Base-by-base conservation (phyloP, 2,329 filamentous ascomycete species). In the Curvularia sp. region DNA sequence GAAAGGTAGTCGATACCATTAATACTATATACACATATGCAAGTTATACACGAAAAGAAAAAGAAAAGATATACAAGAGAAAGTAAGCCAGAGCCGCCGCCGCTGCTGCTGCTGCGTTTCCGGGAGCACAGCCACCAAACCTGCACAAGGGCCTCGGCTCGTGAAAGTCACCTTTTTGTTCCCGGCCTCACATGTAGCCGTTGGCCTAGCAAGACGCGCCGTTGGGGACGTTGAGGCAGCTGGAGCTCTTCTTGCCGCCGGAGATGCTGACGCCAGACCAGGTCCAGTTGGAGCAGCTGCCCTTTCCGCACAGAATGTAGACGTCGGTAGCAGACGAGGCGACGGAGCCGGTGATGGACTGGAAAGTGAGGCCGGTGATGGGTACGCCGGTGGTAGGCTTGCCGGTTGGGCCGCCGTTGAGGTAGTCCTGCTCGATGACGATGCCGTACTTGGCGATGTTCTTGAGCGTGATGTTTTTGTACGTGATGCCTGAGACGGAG, bases 241-340 rank as follows among this genome's bases (percentile, higher is more conserved):
- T 30, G 9, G 47, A 8, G 47, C 34, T 39, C 23, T 49, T 49
- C 34, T 39, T 28, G 30, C 81, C 81, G 25, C 75, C 74, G 27
- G 74, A 72, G 42, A 76, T 51, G 32, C 34, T 59, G 59, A 83
- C 80, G 39, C 76, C 79, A 3, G 72, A 76, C 83, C 84, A 87
- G 13, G 79, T 82, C 83, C 85, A 88, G 74, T 80, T 77, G 5
- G 77, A 79, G 75, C 83, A 85, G 60, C 78, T 78, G 30, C 81
- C 83, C 39, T 70, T 75, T n/a, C 81, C 85, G 65, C 85, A 87
- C 13, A 86, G 80, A 56, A 87, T 82, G 67, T 83, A 84, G 57
- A 85, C 72, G 21, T 82, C 52, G 3, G 71, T 73, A 1, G 73
- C 79, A 32, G 66, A 71, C 38, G 64, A 63, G 5, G 54, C 21